Base-by-base conservation (phyloP, 2,329 filamentous ascomycete species). In the Paraphoma chrysanthemicola region DNA sequence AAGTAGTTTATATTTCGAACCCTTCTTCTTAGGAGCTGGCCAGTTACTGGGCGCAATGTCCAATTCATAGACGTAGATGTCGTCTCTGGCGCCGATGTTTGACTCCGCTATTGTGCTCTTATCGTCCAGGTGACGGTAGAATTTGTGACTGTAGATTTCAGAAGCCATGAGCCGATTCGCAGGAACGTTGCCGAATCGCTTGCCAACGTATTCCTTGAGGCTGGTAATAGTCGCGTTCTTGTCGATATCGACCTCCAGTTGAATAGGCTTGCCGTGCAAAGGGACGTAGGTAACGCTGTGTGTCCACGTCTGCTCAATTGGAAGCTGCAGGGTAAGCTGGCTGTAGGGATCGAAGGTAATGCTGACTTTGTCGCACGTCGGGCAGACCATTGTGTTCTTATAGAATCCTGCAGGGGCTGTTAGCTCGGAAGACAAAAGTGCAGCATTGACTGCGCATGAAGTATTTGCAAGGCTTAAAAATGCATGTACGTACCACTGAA, bases 331-430 rank as follows among this genome's bases (percentile, higher is more conserved):
- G 0, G 95, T 97, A 56, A 99, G 80, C 63, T 96, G 95, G 76
- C 93, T 97, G 82, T 96, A 99, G 0, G 95, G 95, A 74, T 99
- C 95, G 71, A 99, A 99, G 0, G 95, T 98, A 68, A 99, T 97
- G 85, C 93, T 97, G 77, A 98, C 90, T 79, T 98, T 99, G 66
- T 90, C 85, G 75, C 95, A 99, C 7, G 85, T 86, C 0, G 95
- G 95, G 72, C 95, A 99, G 61, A 95, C 90, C 61, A 99, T 85
- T 0, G 94, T 98, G 44, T 96, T 98, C 80, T 98, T 97, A 85
- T 98, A 99, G 85, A 98, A 92, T 1, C 62, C 55, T 57, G 18
- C 11, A 10, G 28, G 7, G 9, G 10, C 9, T 6, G 33, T 36
- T 14, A 36, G 33, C 31, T 36, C 14, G 23, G 23, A 23, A 31